Evolutionary conservation across 2,329 filamentous ascomycete species (phyloP), one percentile per base, ranked within the genome.

Genomic region (Stromatinia cepivora): DNA sequence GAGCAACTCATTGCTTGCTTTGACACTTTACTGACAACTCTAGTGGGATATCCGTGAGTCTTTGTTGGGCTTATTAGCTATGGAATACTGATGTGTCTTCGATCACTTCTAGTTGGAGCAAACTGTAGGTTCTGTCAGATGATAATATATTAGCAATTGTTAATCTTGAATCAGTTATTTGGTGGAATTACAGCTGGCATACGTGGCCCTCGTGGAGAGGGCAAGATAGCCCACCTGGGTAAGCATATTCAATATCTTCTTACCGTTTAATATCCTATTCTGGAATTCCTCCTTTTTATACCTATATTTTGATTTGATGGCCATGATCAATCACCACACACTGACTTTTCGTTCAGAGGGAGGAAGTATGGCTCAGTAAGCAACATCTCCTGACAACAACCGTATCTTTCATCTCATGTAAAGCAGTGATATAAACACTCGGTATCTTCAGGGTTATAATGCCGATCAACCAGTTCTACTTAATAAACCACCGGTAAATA

Each of bases 41-140:
- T n/a, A 65, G 62, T 52, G 62, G 62, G 3, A 22, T 39, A 17
- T 65, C 62, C 22, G 62, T 65, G 34, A 65, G 62, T 50, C 3
- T 52, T 54, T 22, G n/a, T 36, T 53, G 31, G 13, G n/a, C 39
- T 42, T 65, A 10, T 22, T 28, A 4, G n/a, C 22, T 53, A 53
- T 15, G 20, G 22, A 52, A n/a, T 54, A 36, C 62, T 54, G 42
- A 65, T 42, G 4, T 53, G 34, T 65, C 48, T 8, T 52, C n/a
- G 11, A 31, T 42, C 20, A 5, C n/a, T 54, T 28, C 10, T 65
- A 65, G 62, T 13, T 53, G 34, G 62, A 65, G 20, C 62, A 54
- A 22, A n/a, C 4, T 31, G 62, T 65, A 31, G 3, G 59, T 56
- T 42, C 17, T 15, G 8, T 53, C 8, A 8, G 25, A 10, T 28